A percentile compares a stretch with the other conserved stretches of the same genome.
Evolutionary conservation across 2,329 filamentous ascomycete species (phyloP).

Genomic region (Verticillium alfalfae): DNA sequence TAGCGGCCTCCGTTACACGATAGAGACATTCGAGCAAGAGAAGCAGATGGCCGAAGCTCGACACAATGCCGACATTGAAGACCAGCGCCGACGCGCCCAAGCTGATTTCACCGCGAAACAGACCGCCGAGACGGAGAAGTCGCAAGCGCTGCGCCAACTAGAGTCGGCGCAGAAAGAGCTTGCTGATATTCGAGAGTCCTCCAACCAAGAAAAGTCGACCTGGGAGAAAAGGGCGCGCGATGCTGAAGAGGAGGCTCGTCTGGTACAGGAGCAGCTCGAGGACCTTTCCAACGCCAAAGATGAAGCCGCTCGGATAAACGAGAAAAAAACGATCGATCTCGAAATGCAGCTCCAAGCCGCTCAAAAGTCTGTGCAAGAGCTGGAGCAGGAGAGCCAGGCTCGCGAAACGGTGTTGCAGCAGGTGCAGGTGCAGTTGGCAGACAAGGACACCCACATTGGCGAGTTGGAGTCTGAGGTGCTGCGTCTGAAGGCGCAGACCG

Average conservation of each 20-base stretch:
- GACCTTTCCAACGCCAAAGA: slow-evolving; percentile 61
- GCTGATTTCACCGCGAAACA: slow-evolving; percentile 70
- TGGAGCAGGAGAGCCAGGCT: slow-evolving; percentile 51
- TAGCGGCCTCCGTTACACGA: slow-evolving; percentile 80
- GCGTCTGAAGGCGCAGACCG: slow-evolving; percentile 77
- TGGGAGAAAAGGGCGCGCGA: slow-evolving; percentile 66
- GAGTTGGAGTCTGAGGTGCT: slow-evolving; percentile 78
- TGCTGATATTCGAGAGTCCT: slow-evolving; percentile 41
- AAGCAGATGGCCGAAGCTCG: slow-evolving; percentile 73
- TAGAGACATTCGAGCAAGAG: slow-evolving; percentile 83
- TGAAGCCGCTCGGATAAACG: slow-evolving; percentile 59
- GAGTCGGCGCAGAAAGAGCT: slow-evolving; percentile 47
- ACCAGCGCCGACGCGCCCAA: slow-evolving; percentile 74
- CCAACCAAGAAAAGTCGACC: slow-evolving; percentile 54
- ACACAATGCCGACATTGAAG: slow-evolving; percentile 78
- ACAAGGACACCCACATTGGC: slow-evolving; percentile 66
- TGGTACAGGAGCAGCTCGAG: slow-evolving; percentile 75
- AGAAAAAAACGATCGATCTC: slow-evolving; percentile 50
- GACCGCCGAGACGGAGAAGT: slow-evolving; percentile 50
- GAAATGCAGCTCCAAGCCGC: slow-evolving; percentile 43
- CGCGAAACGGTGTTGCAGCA: slow-evolving; percentile 52
- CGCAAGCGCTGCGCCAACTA: slow-evolving; percentile 41
- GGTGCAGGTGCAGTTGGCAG: slow-evolving; percentile 60
- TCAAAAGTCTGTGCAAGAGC: slow-evolving; percentile 46
- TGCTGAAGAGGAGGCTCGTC: slow-evolving; percentile 64